These are phyloP conservation scores for Allantophomopsis lycopodina DNA, from an alignment of 2,329 filamentous ascomycete species.

Conservation along the genomic window DNA sequence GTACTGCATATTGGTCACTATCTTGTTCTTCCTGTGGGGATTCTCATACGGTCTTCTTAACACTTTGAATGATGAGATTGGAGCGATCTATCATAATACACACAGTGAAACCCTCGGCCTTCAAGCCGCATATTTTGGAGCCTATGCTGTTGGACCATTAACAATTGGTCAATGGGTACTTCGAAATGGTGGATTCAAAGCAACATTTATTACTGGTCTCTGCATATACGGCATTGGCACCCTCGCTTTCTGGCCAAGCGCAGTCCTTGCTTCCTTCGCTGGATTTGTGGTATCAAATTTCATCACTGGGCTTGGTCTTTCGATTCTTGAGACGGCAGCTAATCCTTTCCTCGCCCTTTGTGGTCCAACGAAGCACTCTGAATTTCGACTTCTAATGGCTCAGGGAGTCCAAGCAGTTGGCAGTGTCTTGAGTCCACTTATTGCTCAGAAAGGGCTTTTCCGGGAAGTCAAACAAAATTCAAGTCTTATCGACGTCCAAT, in stretches of 20 bases:
- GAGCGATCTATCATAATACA: conserved; percentile 41
- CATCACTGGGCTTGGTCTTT: conserved; percentile 64
- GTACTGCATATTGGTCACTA: conserved; percentile 61
- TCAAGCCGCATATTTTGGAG: conserved; percentile 58
- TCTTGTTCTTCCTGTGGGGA: conserved; percentile 81
- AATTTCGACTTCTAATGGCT: conserved; percentile 61
- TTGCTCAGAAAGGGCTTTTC: conserved; percentile 67
- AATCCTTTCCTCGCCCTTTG: conserved; percentile 64
- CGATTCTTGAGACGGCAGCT: conserved; percentile 66
- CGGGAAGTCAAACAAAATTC: conserved; percentile 32
- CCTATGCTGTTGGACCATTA: conserved; percentile 57
- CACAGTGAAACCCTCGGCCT: conserved; percentile 50
- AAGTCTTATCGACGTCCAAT: conserved; percentile 63
- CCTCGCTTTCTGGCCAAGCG: conserved; percentile 79
- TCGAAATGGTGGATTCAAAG: conserved; percentile 60
- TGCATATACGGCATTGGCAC: conserved; percentile 63
- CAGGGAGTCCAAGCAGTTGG: conserved; percentile 68
- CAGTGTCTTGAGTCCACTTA: conserved; percentile 55
- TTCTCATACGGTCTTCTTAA: conserved; percentile 82
- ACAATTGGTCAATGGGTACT: conserved; percentile 59
- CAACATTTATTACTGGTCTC: conserved; percentile 66
- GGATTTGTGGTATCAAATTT: conserved; percentile 66
- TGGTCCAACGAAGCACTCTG: conserved; percentile 58
- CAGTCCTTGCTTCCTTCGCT: conserved; percentile 58
- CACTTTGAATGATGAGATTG: conserved; percentile 61